Conservation (phyloP, 805 yeast genomes). For the Saturnispora hagleri region DNA sequence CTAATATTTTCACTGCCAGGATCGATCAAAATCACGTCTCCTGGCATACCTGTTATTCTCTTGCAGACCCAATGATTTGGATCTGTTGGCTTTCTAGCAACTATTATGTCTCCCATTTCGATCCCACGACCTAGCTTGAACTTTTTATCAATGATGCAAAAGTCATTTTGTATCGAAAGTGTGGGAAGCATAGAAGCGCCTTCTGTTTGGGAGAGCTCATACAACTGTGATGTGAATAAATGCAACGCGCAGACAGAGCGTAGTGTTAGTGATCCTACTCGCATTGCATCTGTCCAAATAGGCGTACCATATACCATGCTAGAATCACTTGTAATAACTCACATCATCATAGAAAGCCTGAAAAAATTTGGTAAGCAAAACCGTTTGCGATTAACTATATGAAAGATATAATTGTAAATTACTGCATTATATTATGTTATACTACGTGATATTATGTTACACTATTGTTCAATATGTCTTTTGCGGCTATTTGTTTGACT, state of each 20-base stretch:
- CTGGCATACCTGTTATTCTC: conserved; percentile 93
- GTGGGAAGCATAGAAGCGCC: conserved; percentile 98
- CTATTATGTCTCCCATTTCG: conserved; percentile 76
- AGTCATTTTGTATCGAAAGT: conserved; percentile 62
- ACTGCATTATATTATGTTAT: not conserved
- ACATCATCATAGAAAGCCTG: not conserved
- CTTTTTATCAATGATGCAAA: conserved; percentile 64
- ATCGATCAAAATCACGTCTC: conserved; percentile 74
- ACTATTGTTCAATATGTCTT: conserved; percentile 6
- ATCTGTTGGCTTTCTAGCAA: conserved; percentile 83
- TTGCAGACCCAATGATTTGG: conserved; percentile 84
- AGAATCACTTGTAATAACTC: no score
- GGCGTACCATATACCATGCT: not conserved
- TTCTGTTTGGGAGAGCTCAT: conserved; percentile 45
- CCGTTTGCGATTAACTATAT: not conserved
- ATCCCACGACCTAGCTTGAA: conserved; percentile 57
- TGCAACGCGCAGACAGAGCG: conserved; percentile 61
- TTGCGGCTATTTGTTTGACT: not conserved
- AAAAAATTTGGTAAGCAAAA: not conserved
- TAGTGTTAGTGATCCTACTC: conserved; percentile 32
- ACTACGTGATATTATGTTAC: not conserved
- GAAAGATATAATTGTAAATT: not conserved
- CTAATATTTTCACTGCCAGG: conserved; percentile 55
- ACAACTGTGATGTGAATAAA: conserved; percentile 28
- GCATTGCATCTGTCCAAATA: not conserved